A percentile compares a stretch with the other conserved stretches of the same genome.
These are phyloP conservation scores for Pilobolus umbonatus DNA, from an alignment of 192 early-diverging fungal species.

Conservation along the genomic window DNA sequence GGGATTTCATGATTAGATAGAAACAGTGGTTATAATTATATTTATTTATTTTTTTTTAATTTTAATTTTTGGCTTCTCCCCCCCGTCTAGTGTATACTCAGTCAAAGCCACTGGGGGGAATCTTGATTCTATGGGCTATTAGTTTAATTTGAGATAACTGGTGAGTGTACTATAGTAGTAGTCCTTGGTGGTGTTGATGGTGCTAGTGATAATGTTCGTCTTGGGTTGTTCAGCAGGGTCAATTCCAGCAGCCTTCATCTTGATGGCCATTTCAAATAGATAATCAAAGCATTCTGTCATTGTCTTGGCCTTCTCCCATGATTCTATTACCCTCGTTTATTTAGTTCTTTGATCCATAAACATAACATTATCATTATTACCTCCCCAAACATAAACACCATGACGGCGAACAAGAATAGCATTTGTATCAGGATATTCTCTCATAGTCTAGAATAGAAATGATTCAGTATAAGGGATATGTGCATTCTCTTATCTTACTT, in stretches of 20 bases:
- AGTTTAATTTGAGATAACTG: no score
- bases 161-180: no score
- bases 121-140: no score
- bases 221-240: slow-evolving; percentile 52
- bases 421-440: slow-evolving; percentile 81
- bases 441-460: slow-evolving; percentile 60
- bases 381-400: slow-evolving; percentile 98
- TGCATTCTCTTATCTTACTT: slow-evolving; percentile 33
- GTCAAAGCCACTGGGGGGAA: no score
- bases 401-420: slow-evolving; percentile 94
- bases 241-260: slow-evolving; percentile 82
- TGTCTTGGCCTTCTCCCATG: slow-evolving; percentile 95
- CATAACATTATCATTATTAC: slow-evolving; percentile 24
- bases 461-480: background rate
- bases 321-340: slow-evolving; percentile 40
- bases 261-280: slow-evolving; percentile 93
- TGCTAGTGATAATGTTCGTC: slow-evolving; percentile 11
- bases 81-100: no score
- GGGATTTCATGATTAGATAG: background rate
- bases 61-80: no score
- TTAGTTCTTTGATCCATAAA: background rate
- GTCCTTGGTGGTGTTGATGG: no score
- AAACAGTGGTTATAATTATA: no score
- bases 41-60: no score
- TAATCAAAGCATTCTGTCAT: slow-evolving; percentile 99